Base-by-base conservation (phyloP, 495 filamentous ascomycete species). In the Copromyces sp. region DNA sequence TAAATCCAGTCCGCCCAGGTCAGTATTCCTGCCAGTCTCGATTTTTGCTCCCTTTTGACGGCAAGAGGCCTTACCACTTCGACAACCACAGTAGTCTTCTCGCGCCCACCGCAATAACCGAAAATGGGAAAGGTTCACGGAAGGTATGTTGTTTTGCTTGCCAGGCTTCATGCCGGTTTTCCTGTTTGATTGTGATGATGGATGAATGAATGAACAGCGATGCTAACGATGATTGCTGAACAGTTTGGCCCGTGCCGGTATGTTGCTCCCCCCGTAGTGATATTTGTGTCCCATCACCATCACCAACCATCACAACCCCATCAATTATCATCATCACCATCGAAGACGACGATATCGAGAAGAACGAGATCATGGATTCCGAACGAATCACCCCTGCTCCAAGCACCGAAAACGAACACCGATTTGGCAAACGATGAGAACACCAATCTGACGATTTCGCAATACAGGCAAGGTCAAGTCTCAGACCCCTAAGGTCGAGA, bases 401-500 rank as follows among this genome's bases (percentile, higher is more conserved):
- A 61, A 59, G 0, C 53, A 65, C 14, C 14, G 47, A 65, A 65
- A 2, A 65, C 2, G 0, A 17, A 9, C 1, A 65, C 53, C 53
- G 29, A 65, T 17, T 3, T 65, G 53, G 12, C 24, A 65, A 16
- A 8, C 7, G 53, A 65, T 37, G 53, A 65, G 29, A 17, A 9
- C 53, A 29, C 17, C 35, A 37, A 41, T 44, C 76, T 77, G 73
- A 77, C 39, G 39, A 39, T n/a, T 45, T 68, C 47, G 37, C 38
- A 74, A 32, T 70, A 72, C 73, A 82, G 81, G 82, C 76, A 84
- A 82, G 80, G 83, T 85, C 82, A 83, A 84, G 82, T 85, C 83
- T 77, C 83, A 85, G 78, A 84, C 83, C 78, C 83, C 76, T 61
- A 82, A 93, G 91, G 93, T 95, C 78, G 93, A 95, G 85, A 90